Percentiles rank a stretch among this genome's conserved stretches.
phyloP scores from a whole-genome alignment of 345 rosid genomes.

The Rhodamnia argentea region DNA sequence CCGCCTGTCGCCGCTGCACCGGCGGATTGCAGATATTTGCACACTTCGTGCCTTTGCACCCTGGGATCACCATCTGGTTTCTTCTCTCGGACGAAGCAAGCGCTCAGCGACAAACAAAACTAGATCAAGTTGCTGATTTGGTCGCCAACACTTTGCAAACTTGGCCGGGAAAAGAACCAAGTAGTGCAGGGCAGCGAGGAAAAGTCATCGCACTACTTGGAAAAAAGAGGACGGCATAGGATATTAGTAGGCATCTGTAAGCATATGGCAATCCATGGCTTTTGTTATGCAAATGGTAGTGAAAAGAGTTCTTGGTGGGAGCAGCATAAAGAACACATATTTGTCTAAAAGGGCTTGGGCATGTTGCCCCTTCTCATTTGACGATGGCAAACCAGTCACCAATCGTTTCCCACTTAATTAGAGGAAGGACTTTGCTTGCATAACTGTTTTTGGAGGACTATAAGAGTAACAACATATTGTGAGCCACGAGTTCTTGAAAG shows the following conservation, averaged over 20 bases:
- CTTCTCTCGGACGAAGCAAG: neutral
- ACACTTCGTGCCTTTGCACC: neutral
- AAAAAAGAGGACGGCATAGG: neutral
- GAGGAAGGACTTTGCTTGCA: too few species aligned
- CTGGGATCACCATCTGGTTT: neutral
- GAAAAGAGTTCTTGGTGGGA: neutral
- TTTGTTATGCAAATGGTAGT: neutral
- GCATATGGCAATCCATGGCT: neutral
- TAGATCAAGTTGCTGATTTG: neutral
- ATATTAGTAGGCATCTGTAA: neutral
- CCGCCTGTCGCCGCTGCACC: neutral
- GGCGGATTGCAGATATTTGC: neutral
- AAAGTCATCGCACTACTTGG: neutral
- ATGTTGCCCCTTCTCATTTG: neutral
- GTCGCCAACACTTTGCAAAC: neutral
- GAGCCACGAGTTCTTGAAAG: too few species aligned
- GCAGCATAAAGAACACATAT: neutral
- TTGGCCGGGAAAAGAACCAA: neutral
- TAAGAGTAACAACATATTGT: too few species aligned
- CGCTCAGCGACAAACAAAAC: neutral
- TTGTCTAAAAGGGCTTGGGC: neutral
- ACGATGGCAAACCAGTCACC: neutral
- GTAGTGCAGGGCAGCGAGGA: neutral
- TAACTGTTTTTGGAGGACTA: too few species aligned
- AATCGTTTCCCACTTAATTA: neutral